Percentiles rank a stretch among this genome's conserved stretches.
phyloP scores from a whole-genome alignment of 331 rosid genomes.

The Quercus lobata region DNA sequence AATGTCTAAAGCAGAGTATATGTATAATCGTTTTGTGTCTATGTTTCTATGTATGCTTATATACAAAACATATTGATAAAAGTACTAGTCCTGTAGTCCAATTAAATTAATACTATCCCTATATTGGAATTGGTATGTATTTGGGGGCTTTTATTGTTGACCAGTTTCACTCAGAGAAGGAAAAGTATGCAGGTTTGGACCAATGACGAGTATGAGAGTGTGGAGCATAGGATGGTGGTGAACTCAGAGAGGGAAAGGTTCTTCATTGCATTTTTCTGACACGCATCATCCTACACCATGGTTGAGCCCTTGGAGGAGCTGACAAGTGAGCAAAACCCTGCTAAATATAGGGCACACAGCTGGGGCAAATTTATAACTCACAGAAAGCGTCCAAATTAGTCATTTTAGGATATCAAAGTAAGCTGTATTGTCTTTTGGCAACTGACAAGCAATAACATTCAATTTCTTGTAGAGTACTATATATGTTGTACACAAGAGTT shows the following conservation, averaged over 20 bases:
- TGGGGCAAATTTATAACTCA: constrained; percentile 50
- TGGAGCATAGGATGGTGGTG: constrained; percentile 49
- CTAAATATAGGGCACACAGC: constrained; percentile 9
- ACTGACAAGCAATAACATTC: no score
- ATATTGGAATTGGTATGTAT: neutral
- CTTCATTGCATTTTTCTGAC: constrained; percentile 55
- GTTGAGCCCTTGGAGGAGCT: constrained; percentile 64
- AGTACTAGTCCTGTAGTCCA: no score
- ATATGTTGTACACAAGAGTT: no score
- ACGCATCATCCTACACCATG: constrained; percentile 48
- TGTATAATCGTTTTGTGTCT: no score
- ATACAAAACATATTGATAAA: no score
- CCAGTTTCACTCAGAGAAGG: no score
- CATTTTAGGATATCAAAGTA: constrained; percentile 34
- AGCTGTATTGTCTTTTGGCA: neutral
- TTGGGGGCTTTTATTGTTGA: neutral
- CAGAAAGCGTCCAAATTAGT: constrained; percentile 43
- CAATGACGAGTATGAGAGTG: constrained; percentile 59
- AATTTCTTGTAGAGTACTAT: no score
- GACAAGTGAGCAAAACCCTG: neutral
- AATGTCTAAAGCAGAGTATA: no score
- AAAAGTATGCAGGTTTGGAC: constrained; percentile 58
- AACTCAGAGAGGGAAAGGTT: constrained; percentile 20
- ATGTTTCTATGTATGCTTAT: no score
- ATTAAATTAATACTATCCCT: no score